Evolutionary conservation across 2,329 filamentous ascomycete species (phyloP).

Genomic region (Aureobasidium melanogenum): DNA sequence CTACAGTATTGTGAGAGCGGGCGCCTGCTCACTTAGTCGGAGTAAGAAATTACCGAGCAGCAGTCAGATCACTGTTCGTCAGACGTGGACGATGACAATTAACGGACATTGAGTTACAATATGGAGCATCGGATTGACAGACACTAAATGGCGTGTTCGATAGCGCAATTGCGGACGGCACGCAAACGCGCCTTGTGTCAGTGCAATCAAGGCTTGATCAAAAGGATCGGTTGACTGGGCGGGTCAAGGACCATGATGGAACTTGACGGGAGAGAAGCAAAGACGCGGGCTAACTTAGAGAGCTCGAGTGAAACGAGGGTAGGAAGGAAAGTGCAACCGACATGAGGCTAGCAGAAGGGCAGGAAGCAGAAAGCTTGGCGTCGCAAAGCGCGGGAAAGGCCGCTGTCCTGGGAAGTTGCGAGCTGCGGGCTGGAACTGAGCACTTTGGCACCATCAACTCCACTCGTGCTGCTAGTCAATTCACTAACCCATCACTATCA

Average conservation of each 20-base stretch:
- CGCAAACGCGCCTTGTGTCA: background rate
- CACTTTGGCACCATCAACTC: constrained; percentile 1
- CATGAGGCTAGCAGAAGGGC: background rate
- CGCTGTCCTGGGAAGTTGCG: background rate
- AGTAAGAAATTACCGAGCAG: background rate
- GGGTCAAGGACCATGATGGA: background rate
- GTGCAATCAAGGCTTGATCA: background rate
- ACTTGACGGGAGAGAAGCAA: background rate
- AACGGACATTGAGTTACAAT: background rate
- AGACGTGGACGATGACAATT: background rate
- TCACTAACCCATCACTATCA: background rate
- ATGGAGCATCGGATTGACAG: background rate
- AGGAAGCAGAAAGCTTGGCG: background rate
- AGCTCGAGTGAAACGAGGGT: background rate
- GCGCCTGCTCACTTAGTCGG: background rate
- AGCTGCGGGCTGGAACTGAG: constrained; percentile 2
- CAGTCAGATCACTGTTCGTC: background rate
- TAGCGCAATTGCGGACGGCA: background rate
- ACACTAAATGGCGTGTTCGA: background rate
- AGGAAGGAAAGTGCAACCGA: background rate
- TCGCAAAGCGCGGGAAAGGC: constrained; percentile 1
- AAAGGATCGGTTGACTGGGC: background rate
- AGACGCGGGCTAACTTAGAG: background rate
- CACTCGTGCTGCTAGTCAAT: background rate
- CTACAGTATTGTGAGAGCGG: background rate